Percentiles rank a stretch among this genome's conserved stretches.
These are phyloP conservation scores for Fonsecaea erecta DNA, from an alignment of 2,329 filamentous ascomycete genomes.

Conservation along the genomic window DNA sequence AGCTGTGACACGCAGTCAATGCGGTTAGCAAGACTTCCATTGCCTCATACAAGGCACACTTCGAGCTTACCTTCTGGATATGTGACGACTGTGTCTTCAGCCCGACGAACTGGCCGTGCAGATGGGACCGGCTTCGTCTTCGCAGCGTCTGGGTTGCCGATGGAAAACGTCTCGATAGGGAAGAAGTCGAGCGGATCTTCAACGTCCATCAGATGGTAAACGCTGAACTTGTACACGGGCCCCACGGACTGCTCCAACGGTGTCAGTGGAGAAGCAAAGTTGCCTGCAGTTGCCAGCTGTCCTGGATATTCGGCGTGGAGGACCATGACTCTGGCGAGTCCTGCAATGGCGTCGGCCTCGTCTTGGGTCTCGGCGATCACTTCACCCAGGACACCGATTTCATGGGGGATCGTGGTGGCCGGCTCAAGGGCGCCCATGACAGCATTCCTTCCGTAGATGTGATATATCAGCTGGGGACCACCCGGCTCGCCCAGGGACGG, in stretches of 20 bases:
- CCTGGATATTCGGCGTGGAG: constrained; percentile 55
- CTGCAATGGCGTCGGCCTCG: constrained; percentile 50
- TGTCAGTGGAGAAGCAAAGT: constrained; percentile 49
- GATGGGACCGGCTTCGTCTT: neutral
- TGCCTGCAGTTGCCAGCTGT: constrained; percentile 58
- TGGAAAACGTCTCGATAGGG: constrained; percentile 9
- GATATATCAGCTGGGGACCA: neutral
- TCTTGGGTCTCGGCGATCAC: constrained; percentile 52
- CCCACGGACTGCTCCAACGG: constrained; percentile 47
- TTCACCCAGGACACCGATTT: constrained; percentile 46
- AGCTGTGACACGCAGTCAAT: neutral
- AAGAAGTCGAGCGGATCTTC: constrained; percentile 31
- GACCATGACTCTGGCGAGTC: constrained; percentile 47
- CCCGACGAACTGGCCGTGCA: neutral
- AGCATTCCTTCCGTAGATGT: constrained; percentile 2
- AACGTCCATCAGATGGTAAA: constrained; percentile 57
- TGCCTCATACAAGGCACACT: neutral
- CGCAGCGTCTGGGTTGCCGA: neutral
- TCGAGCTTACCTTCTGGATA: neutral
- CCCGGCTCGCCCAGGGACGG: neutral
- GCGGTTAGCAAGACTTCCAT: neutral
- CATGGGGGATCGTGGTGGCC: constrained; percentile 37
- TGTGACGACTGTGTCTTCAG: neutral
- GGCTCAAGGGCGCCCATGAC: constrained; percentile 28
- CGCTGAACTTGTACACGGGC: constrained; percentile 48